Base-by-base conservation (phyloP, 2,329 filamentous ascomycete genomes). In the Lachnellula hyalina region DNA sequence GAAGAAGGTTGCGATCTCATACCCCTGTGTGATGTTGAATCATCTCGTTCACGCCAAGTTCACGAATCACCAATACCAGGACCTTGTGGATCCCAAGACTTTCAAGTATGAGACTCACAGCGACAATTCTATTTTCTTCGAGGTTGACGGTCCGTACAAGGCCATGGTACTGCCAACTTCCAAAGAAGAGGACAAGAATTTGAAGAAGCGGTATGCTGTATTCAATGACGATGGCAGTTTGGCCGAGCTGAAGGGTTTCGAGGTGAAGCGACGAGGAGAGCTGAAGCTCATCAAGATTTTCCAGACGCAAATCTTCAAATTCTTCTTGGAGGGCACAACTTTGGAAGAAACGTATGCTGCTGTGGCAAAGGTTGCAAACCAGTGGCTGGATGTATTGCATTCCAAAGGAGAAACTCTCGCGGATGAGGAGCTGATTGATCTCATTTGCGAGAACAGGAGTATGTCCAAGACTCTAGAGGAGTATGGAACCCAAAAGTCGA, bases 261-360 rank as follows among this genome's bases (percentile, higher is more conserved):
- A 99, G 68, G 86, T 99, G 62, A 99, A 99, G 77, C 86, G 94
- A 70, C 83, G 94, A 82, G 94, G 94, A 77, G 94, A 99, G 74
- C 77, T 99, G 64, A 99, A 99, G 75, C 85, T 99, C 64, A 99
- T 99, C 81, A 99, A 99, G 74, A 99, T 97, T 69, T 99, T 99
- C 71, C 94, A 99, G 72, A 90, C 94, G 57, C 94, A 99, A 68
- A 96, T 99, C 62, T 99, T 99, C 85, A 96, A 96, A 70, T 97
- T 99, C 74, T 99, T 99, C 75, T 77, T 99, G 5, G 93, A 99
- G 67, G 94, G 94, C 6, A 81, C 83, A 4, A 96, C 91, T 0
- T 78, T 99, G 46, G 77, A 85, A 2, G 92, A 97, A 69, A 96
- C 91, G 17, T 99, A 99, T 68, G 83, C 74, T 14, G 87, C 93